Base-by-base conservation (phyloP, 371 early-diverging fungal species). In the Syncephalastrum contaminatum region DNA sequence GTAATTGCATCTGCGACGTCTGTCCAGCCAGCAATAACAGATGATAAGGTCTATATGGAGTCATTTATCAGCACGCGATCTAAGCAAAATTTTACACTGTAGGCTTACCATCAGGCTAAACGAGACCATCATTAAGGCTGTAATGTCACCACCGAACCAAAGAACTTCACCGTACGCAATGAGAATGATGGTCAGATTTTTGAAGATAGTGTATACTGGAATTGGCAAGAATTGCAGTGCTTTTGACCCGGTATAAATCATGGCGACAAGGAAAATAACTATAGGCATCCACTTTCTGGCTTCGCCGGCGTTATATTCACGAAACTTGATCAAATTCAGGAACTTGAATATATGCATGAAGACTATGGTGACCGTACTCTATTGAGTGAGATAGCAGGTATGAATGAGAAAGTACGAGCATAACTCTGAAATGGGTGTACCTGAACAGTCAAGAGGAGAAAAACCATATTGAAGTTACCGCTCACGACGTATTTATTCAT, bases 231-330 rank as follows among this genome's bases (percentile, higher is more conserved):
- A 95, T 62, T 95, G 93, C 8, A 99, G 68, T n/a, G 74, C 90
- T 82, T 89, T 98, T 80, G 82, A 94, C 41, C 99, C 99, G 4
- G 98, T 95, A 74, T 97, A 98, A 53, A 99, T 92, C 99, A 99
- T 99, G 47, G 87, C 82, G 4, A 91, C 91, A 39, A 99, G 82
- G 44, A 91, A 84, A 16, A 90, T 54, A 2, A 96, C 89, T 47
- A 97, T 90, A 3, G 91, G 86, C 63, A 95, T 83, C 99, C 99
- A 95, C 54, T 81, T 83, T 43, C 75, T 81, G 48, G 87, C 87
- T 56, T 89, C 89, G 36, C 76, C 61, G 30, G 41, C 61, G 58
- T 83, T 82, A 57, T 83, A 82, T 12, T 73, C 72, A 39, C 89
- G 87, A 70, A 82, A 87, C 54, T 84, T 77, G 53, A 88, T 84